Evolutionary conservation across 2,329 filamentous ascomycete species (phyloP).

Genomic region (Penicillium sp.): DNA sequence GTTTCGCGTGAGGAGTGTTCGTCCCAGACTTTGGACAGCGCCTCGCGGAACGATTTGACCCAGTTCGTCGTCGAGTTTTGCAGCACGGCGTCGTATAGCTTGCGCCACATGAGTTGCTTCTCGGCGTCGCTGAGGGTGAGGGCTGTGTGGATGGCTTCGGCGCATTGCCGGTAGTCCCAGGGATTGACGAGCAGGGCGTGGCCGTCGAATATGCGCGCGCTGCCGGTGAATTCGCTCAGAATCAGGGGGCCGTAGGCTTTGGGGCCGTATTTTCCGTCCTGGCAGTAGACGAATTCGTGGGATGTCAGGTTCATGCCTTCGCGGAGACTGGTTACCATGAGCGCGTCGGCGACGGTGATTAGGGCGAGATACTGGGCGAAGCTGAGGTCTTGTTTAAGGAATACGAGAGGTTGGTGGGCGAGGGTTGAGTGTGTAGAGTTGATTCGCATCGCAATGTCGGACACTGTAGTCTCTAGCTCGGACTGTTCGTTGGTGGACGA

Average conservation of each 20-base stretch:
- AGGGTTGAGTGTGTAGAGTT: conserved; percentile 89
- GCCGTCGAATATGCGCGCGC: conserved; percentile 76
- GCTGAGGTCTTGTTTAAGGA: conserved; percentile 90
- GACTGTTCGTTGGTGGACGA: conserved; percentile 84
- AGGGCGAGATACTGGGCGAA: conserved; percentile 92
- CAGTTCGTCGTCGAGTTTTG: conserved; percentile 81
- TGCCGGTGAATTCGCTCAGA: conserved; percentile 91
- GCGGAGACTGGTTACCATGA: conserved; percentile 92
- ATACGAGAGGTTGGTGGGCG: conserved; percentile 87
- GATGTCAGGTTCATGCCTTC: conserved; percentile 97
- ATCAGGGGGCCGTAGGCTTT: conserved; percentile 88
- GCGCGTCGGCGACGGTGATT: conserved; percentile 79
- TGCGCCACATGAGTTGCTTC: conserved; percentile 69
- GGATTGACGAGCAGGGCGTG: conserved; percentile 85
- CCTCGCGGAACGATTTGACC: conserved; percentile 70
- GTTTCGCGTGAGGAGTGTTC: conserved; percentile 83
- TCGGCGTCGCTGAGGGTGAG: conserved; percentile 75
- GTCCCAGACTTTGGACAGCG: conserved; percentile 71
- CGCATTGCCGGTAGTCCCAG: conserved; percentile 88
- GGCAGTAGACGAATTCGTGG: conserved; percentile 90
- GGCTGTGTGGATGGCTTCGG: conserved; percentile 77
- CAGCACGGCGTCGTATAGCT: conserved; percentile 68
- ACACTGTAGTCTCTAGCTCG: conserved; percentile 82
- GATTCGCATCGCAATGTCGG: conserved; percentile 90
- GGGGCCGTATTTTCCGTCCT: conserved; percentile 70